These are phyloP conservation scores for Neurospora sp. DNA, from an alignment of 495 filamentous ascomycete species.

Conservation along the genomic window DNA sequence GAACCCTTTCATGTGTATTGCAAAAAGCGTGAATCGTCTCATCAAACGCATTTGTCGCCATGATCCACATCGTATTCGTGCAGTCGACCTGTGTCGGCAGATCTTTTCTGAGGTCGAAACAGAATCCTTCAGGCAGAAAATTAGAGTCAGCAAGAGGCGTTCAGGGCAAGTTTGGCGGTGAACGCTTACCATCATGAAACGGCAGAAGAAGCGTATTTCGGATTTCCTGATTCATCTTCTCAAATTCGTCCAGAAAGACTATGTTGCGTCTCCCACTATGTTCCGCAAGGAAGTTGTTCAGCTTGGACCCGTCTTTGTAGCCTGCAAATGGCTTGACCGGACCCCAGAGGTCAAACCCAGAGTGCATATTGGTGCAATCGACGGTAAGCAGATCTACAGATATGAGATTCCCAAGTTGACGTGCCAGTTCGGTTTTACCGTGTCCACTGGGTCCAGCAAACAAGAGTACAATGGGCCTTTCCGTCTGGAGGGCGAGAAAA, in stretches of 20 bases:
- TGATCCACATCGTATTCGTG: conserved; percentile 45
- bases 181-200: conserved; percentile 33
- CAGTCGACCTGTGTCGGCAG: conserved; percentile 30
- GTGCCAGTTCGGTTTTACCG: conserved; percentile 42
- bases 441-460: conserved; percentile 43
- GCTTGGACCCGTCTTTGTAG: too few relatives aligned
- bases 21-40: conserved; percentile 29
- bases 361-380: conserved; percentile 33
- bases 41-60: conserved; percentile 42
- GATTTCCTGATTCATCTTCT: conserved; percentile 39
- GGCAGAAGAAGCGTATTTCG: conserved; percentile 32
- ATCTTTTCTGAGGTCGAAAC: neutral
- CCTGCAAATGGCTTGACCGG: conserved; percentile 20
- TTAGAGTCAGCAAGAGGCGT: neutral
- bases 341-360: conserved; percentile 38
- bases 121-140: neutral
- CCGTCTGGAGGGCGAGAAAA: conserved; percentile 14
- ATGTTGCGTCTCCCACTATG: conserved; percentile 31
- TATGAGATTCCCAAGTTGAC: conserved; percentile 31
- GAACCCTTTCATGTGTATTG: conserved; percentile 10
- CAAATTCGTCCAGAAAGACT: conserved; percentile 50
- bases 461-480: conserved; percentile 29
- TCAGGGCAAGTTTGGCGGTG: neutral
- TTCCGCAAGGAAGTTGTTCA: conserved; percentile 37
- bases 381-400: conserved; percentile 29